These are phyloP conservation scores for Emmonsia crescens DNA, from an alignment of 2,329 filamentous ascomycete species.

Conservation along the genomic window DNA sequence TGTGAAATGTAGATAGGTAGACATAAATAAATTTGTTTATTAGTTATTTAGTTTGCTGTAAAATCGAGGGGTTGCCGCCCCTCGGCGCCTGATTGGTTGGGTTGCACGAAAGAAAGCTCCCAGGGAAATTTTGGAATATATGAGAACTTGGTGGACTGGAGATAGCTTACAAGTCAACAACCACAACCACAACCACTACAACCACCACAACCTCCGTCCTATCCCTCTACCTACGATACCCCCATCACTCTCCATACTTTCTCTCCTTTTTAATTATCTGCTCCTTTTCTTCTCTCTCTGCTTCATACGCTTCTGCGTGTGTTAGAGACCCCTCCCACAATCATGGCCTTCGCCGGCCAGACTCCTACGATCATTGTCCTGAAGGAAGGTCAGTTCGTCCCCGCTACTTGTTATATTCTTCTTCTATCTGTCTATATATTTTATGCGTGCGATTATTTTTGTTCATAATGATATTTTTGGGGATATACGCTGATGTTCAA, in stretches of 20 bases:
- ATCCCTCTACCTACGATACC: neutral
- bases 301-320: neutral
- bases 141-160: conserved; percentile 10
- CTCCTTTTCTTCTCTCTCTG: neutral
- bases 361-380: conserved; percentile 97
- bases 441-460: neutral
- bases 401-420: conserved; percentile 9
- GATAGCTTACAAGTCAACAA: neutral
- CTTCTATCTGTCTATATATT: neutral
- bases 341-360: conserved; percentile 93
- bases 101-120: conserved; percentile 26
- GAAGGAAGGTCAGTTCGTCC: conserved; percentile 66
- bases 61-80: conserved; percentile 9
- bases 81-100: conserved; percentile 24
- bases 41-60: no score
- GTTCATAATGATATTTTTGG: neutral
- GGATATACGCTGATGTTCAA: neutral
- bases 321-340: conserved; percentile 19
- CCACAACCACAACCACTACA: neutral
- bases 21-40: neutral
- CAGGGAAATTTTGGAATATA: conserved; percentile 33
- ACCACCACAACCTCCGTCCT: neutral
- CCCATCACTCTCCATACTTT: neutral
- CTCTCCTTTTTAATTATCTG: neutral
- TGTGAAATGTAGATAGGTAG: neutral